These are phyloP conservation scores for Ceratobasidium theobromae DNA, from an alignment of 1,284 basidiomycete genomes.

Conservation along the genomic window DNA sequence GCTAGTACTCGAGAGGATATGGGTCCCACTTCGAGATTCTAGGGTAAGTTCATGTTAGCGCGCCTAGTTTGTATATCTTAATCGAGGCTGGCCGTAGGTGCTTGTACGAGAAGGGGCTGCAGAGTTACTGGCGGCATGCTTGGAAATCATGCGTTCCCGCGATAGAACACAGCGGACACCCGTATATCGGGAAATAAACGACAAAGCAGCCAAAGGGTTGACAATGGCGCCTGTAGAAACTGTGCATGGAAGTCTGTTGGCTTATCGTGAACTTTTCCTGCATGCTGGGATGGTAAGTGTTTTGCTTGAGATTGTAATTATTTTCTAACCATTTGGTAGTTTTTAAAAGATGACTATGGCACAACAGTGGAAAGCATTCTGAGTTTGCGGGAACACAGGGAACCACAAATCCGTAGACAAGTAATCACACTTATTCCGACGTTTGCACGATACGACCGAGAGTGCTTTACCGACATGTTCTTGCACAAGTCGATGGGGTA, in stretches of 20 bases:
- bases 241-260: constrained; percentile 91
- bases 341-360: constrained; percentile 89
- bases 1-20: constrained; percentile 87
- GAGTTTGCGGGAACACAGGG: constrained; percentile 83
- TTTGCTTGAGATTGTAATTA: neutral
- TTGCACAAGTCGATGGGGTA: constrained; percentile 91
- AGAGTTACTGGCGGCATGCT: constrained; percentile 83
- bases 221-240: constrained; percentile 76
- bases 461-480: constrained; percentile 86
- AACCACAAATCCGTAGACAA: constrained; percentile 84
- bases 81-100: constrained; percentile 18
- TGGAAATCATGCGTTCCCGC: constrained; percentile 78
- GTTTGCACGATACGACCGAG: constrained; percentile 90
- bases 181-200: constrained; percentile 69
- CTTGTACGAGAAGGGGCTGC: constrained; percentile 85
- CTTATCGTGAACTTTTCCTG: constrained; percentile 87
- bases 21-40: constrained; percentile 82
- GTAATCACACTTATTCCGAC: constrained; percentile 93
- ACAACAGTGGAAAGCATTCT: constrained; percentile 91
- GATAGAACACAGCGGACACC: constrained; percentile 45
- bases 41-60: constrained; percentile 51
- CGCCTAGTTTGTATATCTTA: constrained; percentile 8
- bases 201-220: constrained; percentile 79
- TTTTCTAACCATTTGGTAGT: constrained; percentile 51
- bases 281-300: constrained; percentile 85